Evolutionary conservation across 345 rosid genomes (phyloP).

Genomic region (Populus ilicifolia): DNA sequence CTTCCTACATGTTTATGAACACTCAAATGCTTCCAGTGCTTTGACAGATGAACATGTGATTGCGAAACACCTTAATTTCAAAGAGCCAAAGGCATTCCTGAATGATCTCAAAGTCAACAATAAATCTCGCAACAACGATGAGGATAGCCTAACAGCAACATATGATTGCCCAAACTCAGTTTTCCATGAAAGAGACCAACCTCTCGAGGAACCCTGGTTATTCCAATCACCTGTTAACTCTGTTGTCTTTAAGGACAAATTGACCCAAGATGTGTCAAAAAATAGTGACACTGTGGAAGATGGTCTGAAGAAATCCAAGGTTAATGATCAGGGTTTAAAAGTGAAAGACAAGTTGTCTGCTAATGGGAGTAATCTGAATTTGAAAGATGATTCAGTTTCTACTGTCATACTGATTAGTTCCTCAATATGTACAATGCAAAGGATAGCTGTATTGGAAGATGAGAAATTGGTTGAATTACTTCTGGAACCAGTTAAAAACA

Average conservation of each 20-base stretch:
- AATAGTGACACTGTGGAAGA: slow-evolving; percentile 30
- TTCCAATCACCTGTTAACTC: slow-evolving; percentile 31
- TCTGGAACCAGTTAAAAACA: slow-evolving; percentile 84
- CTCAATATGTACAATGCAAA: slow-evolving; percentile 88
- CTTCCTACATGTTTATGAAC: slow-evolving; percentile 54
- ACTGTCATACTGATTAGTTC: slow-evolving; percentile 76
- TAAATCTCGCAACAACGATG: slow-evolving; percentile 23
- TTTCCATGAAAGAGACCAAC: slow-evolving; percentile 56
- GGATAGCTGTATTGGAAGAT: slow-evolving; percentile 92
- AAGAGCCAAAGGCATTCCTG: slow-evolving; percentile 31
- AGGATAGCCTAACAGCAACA: slow-evolving; percentile 23
- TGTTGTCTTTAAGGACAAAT: slow-evolving; percentile 20
- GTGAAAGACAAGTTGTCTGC: slow-evolving; percentile 43
- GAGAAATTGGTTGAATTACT: slow-evolving; percentile 83
- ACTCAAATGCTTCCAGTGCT: slow-evolving; percentile 93
- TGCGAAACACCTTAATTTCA: slow-evolving; percentile 21
- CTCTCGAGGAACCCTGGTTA: slow-evolving; percentile 95
- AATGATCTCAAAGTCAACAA: slow-evolving; percentile 35
- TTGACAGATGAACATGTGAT: slow-evolving; percentile 72
- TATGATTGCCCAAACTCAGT: slow-evolving; percentile 26
- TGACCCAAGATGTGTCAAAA: slow-evolving; percentile 25
- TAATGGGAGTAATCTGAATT: slow-evolving; percentile 35
- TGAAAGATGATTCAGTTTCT: slow-evolving; percentile 45
- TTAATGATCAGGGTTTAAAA: slow-evolving; percentile 37
- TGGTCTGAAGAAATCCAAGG: slow-evolving; percentile 18